A percentile compares a stretch with the other conserved stretches of the same genome.
Conservation (phyloP, 768 basidiomycete genomes). For the Cantharellus anzutake region DNA sequence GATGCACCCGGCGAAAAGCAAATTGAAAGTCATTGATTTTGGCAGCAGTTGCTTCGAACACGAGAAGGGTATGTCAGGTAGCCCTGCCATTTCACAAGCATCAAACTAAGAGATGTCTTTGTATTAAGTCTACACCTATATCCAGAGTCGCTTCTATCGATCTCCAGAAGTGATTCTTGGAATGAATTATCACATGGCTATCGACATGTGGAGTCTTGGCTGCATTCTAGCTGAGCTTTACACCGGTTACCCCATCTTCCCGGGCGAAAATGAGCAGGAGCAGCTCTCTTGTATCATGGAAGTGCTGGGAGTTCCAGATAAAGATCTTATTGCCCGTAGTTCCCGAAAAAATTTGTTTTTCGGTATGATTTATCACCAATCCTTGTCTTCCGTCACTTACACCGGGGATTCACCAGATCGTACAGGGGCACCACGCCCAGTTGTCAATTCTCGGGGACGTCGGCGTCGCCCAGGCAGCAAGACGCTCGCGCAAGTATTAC, state of each 20-base stretch:
- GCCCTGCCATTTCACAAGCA: neutral
- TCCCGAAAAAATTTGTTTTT: constrained; percentile 92
- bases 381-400: neutral
- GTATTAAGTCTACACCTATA: constrained; percentile 85
- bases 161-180: constrained; percentile 98
- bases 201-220: constrained; percentile 99
- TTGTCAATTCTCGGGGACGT: constrained; percentile 92
- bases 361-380: constrained; percentile 28
- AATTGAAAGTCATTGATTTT: constrained; percentile 96
- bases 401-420: constrained; percentile 36
- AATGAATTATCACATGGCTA: constrained; percentile 98
- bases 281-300: constrained; percentile 99
- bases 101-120: neutral
- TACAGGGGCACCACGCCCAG: constrained; percentile 79
- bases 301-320: constrained; percentile 87
- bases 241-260: constrained; percentile 97
- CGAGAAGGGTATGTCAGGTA: constrained; percentile 68
- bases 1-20: constrained; percentile 88
- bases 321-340: constrained; percentile 84
- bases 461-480: constrained; percentile 83
- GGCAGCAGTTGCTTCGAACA: constrained; percentile 97
- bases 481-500: constrained; percentile 70
- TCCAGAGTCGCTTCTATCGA: constrained; percentile 99
- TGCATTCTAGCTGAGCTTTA: constrained; percentile 95
- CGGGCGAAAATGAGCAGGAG: constrained; percentile 97